phyloP scores from a whole-genome alignment of 129 eudicot genomes.

The Flaveria trinervia region DNA sequence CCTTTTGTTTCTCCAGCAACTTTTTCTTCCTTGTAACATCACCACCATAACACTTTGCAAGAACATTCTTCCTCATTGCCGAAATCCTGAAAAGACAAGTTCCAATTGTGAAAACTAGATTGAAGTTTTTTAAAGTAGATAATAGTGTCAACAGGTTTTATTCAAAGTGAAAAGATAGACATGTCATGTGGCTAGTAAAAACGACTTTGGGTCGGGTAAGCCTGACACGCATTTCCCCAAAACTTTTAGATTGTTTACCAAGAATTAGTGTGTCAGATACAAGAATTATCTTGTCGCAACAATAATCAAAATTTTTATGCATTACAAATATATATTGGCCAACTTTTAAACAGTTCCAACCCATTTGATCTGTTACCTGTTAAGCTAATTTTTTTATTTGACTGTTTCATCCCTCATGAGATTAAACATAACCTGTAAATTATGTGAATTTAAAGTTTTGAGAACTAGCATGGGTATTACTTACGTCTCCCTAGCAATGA shows the following conservation, averaged over 20 bases:
- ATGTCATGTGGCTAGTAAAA: neutral
- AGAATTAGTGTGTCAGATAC: neutral
- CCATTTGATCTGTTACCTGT: neutral
- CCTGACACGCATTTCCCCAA: neutral
- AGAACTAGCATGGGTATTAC: conserved; percentile 24
- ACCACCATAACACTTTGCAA: conserved; percentile 97
- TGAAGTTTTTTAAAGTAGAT: neutral
- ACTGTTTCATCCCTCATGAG: neutral
- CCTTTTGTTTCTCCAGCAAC: conserved; percentile 91
- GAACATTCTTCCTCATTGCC: conserved; percentile 95
- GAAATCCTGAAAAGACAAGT: conserved; percentile 57
- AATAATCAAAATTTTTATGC: neutral
- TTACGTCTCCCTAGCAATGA: conserved; percentile 98
- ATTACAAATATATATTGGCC: neutral
- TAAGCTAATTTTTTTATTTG: neutral
- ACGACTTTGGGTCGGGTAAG: neutral
- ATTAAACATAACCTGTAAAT: neutral
- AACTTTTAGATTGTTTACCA: neutral
- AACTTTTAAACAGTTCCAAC: neutral
- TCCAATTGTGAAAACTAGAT: neutral
- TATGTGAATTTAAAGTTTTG: neutral
- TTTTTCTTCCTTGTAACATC: conserved; percentile 89
- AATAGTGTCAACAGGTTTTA: neutral
- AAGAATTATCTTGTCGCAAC: neutral
- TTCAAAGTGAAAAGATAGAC: neutral